A percentile compares a stretch with the other conserved stretches of the same genome.
Evolutionary conservation across 1,139 yeast genomes (phyloP).

Genomic region (Sugiyamaella novakii): DNA sequence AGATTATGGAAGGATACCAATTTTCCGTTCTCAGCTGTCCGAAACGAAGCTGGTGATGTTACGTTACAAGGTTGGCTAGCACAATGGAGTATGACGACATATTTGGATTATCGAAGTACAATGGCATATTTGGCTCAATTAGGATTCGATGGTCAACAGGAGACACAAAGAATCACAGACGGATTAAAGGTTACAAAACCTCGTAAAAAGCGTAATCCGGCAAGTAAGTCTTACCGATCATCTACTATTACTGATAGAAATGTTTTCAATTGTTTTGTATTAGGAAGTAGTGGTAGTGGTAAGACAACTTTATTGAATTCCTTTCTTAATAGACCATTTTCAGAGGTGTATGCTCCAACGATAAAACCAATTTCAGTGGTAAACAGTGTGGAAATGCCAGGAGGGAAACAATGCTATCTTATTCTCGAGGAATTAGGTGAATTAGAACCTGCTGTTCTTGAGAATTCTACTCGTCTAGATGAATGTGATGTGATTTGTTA

Average conservation of each 20-base stretch:
- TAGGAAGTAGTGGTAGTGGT: slow-evolving; percentile 87
- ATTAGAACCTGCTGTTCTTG: slow-evolving; percentile 77
- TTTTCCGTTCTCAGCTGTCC: slow-evolving; percentile 84
- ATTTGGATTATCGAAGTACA: slow-evolving; percentile 77
- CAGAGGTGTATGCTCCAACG: slow-evolving; percentile 78
- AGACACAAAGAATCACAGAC: slow-evolving; percentile 45
- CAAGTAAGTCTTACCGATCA: slow-evolving; percentile 63
- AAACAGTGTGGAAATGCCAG: slow-evolving; percentile 90
- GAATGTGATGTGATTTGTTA: slow-evolving; percentile 90
- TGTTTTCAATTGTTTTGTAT: slow-evolving; percentile 83
- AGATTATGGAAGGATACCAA: slow-evolving; percentile 79
- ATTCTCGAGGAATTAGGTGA: slow-evolving; percentile 90
- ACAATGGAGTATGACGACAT: slow-evolving; percentile 96
- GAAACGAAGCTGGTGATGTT: slow-evolving; percentile 85
- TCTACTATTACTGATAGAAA: slow-evolving; percentile 75
- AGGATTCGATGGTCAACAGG: slow-evolving; percentile 64
- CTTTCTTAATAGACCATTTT: slow-evolving; percentile 72
- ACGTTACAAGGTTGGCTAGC: slow-evolving; percentile 98
- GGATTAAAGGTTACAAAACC: slow-evolving; percentile 85
- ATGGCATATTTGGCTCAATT: slow-evolving; percentile 85
- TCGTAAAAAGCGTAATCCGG: slow-evolving; percentile 54
- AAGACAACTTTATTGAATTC: slow-evolving; percentile 78
- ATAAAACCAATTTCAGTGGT: slow-evolving; percentile 79
- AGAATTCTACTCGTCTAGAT: slow-evolving; percentile 67
- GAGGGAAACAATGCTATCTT: slow-evolving; percentile 93